phyloP scores from a whole-genome alignment of 1,139 yeast species.

The Pichia sp. region DNA sequence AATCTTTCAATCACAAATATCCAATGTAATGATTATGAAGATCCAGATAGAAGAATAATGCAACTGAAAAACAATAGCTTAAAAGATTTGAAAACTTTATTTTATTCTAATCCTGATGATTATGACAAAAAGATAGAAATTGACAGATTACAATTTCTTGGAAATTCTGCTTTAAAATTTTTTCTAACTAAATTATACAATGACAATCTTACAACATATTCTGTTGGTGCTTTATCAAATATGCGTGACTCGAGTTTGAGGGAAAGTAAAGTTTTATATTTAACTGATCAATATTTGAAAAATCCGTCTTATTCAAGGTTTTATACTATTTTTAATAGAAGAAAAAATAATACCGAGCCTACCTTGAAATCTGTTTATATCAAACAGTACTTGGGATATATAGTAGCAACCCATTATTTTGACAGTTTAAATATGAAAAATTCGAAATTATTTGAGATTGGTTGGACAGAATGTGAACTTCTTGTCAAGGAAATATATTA shows the following conservation, averaged over 20 bases:
- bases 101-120: background rate
- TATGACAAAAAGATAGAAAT: background rate
- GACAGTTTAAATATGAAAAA: background rate
- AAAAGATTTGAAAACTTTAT: background rate
- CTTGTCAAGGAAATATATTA: background rate
- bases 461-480: conserved; percentile 2
- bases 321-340: background rate
- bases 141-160: conserved; percentile 2
- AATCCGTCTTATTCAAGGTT: background rate
- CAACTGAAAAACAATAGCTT: background rate
- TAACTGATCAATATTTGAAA: background rate
- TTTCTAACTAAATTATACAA: conserved; percentile 2
- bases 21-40: background rate
- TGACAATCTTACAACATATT: background rate
- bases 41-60: background rate
- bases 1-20: background rate
- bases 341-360: background rate
- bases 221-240: background rate
- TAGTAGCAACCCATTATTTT: background rate
- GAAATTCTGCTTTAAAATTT: conserved; percentile 1
- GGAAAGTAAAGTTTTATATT: background rate
- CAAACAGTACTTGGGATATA: conserved; percentile 3
- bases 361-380: background rate
- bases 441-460: background rate
- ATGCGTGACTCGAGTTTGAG: conserved; percentile 1